These are phyloP conservation scores for Ilyonectria robusta DNA, from an alignment of 2,329 filamentous ascomycete genomes.

Conservation along the genomic window DNA sequence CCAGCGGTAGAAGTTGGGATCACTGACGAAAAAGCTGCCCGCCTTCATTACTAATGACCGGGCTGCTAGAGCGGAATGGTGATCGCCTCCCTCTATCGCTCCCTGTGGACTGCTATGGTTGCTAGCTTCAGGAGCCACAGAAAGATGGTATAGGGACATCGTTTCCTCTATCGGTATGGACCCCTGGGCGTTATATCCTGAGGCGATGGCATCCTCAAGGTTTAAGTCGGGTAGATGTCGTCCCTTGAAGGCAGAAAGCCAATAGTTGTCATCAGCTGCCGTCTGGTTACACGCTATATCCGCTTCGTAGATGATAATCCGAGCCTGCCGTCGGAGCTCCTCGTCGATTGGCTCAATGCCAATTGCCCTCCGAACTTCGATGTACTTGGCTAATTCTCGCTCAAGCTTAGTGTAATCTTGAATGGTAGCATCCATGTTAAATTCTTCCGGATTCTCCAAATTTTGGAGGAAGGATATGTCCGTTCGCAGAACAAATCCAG, in stretches of 20 bases:
- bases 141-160: not conserved
- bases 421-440: constrained; percentile 19
- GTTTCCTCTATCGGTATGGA: not conserved
- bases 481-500: constrained; percentile 25
- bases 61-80: constrained; percentile 19
- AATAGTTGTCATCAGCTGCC: constrained; percentile 36
- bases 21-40: constrained; percentile 31
- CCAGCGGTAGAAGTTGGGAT: constrained; percentile 35
- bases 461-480: not conserved
- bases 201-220: not conserved
- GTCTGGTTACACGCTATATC: constrained; percentile 23
- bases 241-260: constrained; percentile 38
- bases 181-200: not conserved
- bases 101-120: not conserved
- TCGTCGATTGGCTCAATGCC: constrained; percentile 36
- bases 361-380: constrained; percentile 21
- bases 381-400: constrained; percentile 28
- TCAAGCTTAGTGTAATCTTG: constrained; percentile 37
- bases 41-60: constrained; percentile 29
- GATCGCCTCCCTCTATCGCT: not conserved
- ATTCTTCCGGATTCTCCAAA: not conserved
- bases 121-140: not conserved
- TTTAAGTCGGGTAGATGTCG: constrained; percentile 26
- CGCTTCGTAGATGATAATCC: constrained; percentile 32
- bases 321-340: constrained; percentile 35